These are phyloP conservation scores for Suhomyces xylopsoci DNA, from an alignment of 805 yeast species.

Conservation along the genomic window DNA sequence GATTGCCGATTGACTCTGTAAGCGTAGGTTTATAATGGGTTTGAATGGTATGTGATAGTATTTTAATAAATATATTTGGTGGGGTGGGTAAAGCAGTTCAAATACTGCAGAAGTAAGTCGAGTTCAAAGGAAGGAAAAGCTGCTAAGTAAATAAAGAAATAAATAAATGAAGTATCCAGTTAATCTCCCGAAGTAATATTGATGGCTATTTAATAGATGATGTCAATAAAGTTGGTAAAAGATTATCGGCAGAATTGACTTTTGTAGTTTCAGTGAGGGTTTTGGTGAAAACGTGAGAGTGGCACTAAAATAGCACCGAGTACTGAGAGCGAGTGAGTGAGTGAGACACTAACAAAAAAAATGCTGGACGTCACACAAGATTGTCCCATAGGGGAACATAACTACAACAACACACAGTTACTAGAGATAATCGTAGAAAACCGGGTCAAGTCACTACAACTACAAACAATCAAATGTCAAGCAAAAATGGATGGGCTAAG, in stretches of 20 bases:
- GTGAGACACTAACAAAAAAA: conserved; percentile 1
- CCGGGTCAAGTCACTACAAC: neutral
- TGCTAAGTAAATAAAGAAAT: conserved; percentile 1
- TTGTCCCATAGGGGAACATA: neutral
- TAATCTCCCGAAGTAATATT: neutral
- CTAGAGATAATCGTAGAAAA: neutral
- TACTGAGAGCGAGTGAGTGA: neutral
- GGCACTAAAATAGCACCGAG: neutral
- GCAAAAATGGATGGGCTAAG: neutral
- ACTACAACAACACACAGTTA: neutral
- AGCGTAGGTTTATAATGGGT: neutral
- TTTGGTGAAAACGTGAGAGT: conserved; percentile 1
- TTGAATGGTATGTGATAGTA: neutral
- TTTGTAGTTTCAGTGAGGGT: conserved; percentile 2
- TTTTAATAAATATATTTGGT: neutral
- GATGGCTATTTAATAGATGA: neutral
- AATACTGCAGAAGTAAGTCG: neutral
- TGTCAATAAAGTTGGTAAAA: neutral
- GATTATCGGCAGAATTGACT: neutral
- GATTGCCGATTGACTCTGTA: neutral
- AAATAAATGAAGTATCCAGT: neutral
- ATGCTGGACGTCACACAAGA: neutral
- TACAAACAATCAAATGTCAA: neutral
- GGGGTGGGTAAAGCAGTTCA: neutral
- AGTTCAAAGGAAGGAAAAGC: neutral